Conservation (phyloP, 352 stramenopile genomes). For the Phytophthora pinifolia region DNA sequence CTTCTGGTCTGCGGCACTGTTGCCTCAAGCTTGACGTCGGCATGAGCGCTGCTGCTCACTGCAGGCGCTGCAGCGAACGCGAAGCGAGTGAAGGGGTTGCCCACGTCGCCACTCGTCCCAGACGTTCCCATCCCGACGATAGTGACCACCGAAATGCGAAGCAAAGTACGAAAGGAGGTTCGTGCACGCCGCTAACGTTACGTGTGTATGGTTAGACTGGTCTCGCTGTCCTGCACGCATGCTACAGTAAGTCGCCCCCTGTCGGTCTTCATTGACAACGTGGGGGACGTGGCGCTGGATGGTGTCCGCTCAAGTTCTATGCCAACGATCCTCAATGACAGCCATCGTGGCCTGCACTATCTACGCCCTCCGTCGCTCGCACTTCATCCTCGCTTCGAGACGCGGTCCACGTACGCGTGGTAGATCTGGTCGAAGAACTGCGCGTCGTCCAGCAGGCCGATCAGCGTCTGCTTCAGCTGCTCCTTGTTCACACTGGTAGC, state of each 20-base stretch:
- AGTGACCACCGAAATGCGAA: slow-evolving; percentile 4
- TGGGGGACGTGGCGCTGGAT: slow-evolving; percentile 7
- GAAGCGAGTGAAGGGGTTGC: slow-evolving; percentile 72
- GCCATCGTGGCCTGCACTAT: slow-evolving; percentile 30
- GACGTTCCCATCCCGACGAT: slow-evolving; percentile 14
- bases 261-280: slow-evolving; percentile 7
- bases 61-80: slow-evolving; percentile 32
- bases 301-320: slow-evolving; percentile 33
- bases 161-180: slow-evolving; percentile 3
- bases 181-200: slow-evolving; percentile 24
- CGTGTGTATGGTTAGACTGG: slow-evolving; percentile 22
- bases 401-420: slow-evolving; percentile 76
- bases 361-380: slow-evolving; percentile 18
- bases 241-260: slow-evolving; percentile 1
- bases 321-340: slow-evolving; percentile 29
- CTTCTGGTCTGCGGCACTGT: not conserved
- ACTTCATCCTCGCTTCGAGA: slow-evolving; percentile 48
- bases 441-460: slow-evolving; percentile 74
- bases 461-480: slow-evolving; percentile 85
- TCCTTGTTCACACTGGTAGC: slow-evolving; percentile 70
- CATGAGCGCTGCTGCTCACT: slow-evolving; percentile 9
- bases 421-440: slow-evolving; percentile 90
- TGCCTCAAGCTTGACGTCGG: slow-evolving; percentile 16
- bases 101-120: slow-evolving; percentile 11
- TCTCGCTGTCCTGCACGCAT: slow-evolving; percentile 17